Evolutionary conservation across 306 rosid species (phyloP), one percentile per base, ranked within the genome.

Genomic region (Prunus mira): DNA sequence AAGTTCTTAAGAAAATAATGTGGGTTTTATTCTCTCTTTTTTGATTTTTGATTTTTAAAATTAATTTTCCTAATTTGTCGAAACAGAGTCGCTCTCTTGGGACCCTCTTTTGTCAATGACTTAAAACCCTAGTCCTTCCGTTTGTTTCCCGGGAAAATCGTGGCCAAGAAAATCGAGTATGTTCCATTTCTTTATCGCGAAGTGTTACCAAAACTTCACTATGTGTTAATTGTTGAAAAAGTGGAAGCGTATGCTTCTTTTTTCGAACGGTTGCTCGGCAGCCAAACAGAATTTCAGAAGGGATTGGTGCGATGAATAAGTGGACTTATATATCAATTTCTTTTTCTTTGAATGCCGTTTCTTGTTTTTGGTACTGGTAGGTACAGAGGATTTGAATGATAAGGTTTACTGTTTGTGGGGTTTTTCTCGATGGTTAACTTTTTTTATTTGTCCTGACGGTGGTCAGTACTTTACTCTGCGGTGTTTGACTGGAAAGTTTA

Each of bases 81-180:
- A 38, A 34, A n/a, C 70, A 73, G 58, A 17, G 74, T 30, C 32
- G 22, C 64, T 5, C 43, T 62, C 27, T 27, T 22, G 22, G 12
- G 43, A 47, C 25, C 62, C 2, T 49, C 20, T 55, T 67, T 76
- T 2, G 25, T 67, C 2, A 15, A 18, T 25, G 65, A 9, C 22
- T 57, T 67, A 49, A 60, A 81, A 80, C 89, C 89, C 90, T 82
- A 78, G 74, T 32, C 65, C 52, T 55, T 55, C 41, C 52, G 61
- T 78, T 51, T 81, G 65, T n/a, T 76, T 79, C 2, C 38, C 67
- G 27, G 38, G 65, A 60, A 76, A 72, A 8, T 19, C 28, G 1
- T 49, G 8, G 2, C 12, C 12, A 60, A 41, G 27, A 68, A 51
- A 51, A 60, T 18, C 50, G 46, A 5, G 24, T 57, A 24, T 65